Evolutionary conservation across 805 yeast species (phyloP), one percentile per base, ranked within the genome.

Genomic region (Teunomyces atbi): DNA sequence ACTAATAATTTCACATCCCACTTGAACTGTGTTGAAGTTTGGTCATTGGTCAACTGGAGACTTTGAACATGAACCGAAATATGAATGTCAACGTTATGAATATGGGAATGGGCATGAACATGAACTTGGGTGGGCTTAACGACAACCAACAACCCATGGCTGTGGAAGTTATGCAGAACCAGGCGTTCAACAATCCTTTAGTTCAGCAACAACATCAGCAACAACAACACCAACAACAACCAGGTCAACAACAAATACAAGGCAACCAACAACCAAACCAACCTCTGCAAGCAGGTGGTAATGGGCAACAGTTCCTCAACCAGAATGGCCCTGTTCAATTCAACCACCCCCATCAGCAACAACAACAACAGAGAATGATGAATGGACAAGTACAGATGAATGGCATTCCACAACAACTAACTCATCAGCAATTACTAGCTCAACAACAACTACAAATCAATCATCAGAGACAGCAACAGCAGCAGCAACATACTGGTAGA

Each of bases 381-480:
- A 46, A 46, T 21, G 41, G 44, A 19, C 41, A 42, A 20, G 41
- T 34, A 8, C 50, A 37, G 10, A 46, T 46, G 44, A 43, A 43
- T 36, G 44, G 46, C 10, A 35, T 35, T n/a, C 48, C 47, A 4
- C 39, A 36, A 13, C 39, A 36, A 20, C 18, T 46, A 33, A 37
- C 37, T 16, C 47, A 46, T 34, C 47, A 46, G 27, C 47, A 44
- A 28, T n/a, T 43, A 27, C 45, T 44, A 40, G 45, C 32, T 30
- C 59, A 49, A 26, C 58, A 49, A 33, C 52, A 34, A 37, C 41
- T 34, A 7, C 46, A 37, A 35, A 36, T 36, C 18, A 36, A 36
- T 19, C 51, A 48, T 30, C 51, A 51, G 36, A 49, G 48, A 19
- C 52, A 53, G 21, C 27, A 18, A n/a, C 40, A 42, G 40, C 45